A percentile compares a stretch with the other conserved stretches of the same genome.
phyloP scores from a whole-genome alignment of 1,139 yeast species.

The Geotrichum restrictum region DNA sequence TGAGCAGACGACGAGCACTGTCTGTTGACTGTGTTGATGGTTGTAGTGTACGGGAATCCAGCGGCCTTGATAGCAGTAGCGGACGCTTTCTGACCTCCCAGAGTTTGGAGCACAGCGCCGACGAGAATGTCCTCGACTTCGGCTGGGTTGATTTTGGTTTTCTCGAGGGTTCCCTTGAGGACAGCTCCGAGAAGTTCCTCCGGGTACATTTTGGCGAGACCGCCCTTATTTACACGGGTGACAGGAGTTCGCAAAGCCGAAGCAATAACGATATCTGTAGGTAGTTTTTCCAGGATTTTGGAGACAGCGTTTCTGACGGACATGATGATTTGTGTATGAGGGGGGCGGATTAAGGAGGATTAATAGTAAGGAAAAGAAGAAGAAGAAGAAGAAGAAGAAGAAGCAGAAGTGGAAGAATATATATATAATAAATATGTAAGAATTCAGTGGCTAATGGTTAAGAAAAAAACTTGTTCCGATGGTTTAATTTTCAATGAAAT shows the following conservation, averaged over 20 bases:
- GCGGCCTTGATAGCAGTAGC: conserved; percentile 38
- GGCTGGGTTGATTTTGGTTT: conserved; percentile 35
- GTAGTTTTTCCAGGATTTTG: conserved; percentile 29
- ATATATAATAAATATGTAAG: too few species aligned
- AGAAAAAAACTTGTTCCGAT: too few species aligned
- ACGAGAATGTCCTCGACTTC: conserved; percentile 38
- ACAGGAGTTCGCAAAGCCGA: conserved; percentile 43
- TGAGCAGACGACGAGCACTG: conserved; percentile 47
- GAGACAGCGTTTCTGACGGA: conserved; percentile 5
- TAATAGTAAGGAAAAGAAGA: background rate
- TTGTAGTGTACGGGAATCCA: conserved; percentile 43
- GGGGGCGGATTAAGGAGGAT: background rate
- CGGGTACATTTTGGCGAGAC: conserved; percentile 40
- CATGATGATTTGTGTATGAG: background rate
- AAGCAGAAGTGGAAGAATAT: too few species aligned
- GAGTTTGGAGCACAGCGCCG: conserved; percentile 39
- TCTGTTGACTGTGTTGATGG: conserved; percentile 43
- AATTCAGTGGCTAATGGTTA: too few species aligned
- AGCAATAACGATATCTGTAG: conserved; percentile 41
- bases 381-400: too few species aligned
- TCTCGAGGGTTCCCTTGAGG: conserved; percentile 37
- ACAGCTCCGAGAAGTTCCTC: conserved; percentile 41
- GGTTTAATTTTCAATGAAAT: too few species aligned
- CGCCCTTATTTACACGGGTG: conserved; percentile 42
- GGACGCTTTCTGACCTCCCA: conserved; percentile 40